Evolutionary conservation across 2,329 filamentous ascomycete species (phyloP).

Genomic region (Helotiales sp.): DNA sequence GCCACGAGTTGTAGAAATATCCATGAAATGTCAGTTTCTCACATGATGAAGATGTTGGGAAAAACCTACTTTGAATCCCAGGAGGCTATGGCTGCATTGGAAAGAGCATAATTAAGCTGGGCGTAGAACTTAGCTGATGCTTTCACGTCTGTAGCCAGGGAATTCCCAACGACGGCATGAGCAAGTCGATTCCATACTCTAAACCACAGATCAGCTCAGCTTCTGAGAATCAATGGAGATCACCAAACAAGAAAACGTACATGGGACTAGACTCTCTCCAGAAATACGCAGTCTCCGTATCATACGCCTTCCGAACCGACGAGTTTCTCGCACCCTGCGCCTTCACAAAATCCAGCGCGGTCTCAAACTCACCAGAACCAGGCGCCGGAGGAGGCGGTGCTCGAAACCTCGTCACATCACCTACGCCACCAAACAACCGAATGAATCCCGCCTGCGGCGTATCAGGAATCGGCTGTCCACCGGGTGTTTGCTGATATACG

Average conservation of each 20-base stretch:
- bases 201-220: not conserved
- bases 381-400: not conserved
- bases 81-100: slow-evolving; percentile 1
- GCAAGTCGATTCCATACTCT: slow-evolving; percentile 12
- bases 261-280: slow-evolving; percentile 8
- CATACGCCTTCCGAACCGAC: not conserved
- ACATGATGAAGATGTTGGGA: not conserved
- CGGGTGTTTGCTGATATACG: slow-evolving; percentile 1
- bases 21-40: not conserved
- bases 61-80: slow-evolving; percentile 7
- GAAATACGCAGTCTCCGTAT: slow-evolving; percentile 13
- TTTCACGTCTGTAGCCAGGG: not conserved
- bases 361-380: not conserved
- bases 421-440: not conserved
- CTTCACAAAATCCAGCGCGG: slow-evolving; percentile 2
- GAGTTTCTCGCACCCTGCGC: not conserved
- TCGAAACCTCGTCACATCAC: not conserved
- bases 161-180: not conserved
- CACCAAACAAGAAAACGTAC: not conserved
- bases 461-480: slow-evolving; percentile 1
- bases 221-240: too few relatives aligned
- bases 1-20: slow-evolving; percentile 10
- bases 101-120: slow-evolving; percentile 9
- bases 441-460: slow-evolving; percentile 1
- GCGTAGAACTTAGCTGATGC: slow-evolving; percentile 10